A percentile compares a stretch with the other conserved stretches of the same genome.
Evolutionary conservation across 306 rosid genomes (phyloP).

Genomic region (Medicago arabica): DNA sequence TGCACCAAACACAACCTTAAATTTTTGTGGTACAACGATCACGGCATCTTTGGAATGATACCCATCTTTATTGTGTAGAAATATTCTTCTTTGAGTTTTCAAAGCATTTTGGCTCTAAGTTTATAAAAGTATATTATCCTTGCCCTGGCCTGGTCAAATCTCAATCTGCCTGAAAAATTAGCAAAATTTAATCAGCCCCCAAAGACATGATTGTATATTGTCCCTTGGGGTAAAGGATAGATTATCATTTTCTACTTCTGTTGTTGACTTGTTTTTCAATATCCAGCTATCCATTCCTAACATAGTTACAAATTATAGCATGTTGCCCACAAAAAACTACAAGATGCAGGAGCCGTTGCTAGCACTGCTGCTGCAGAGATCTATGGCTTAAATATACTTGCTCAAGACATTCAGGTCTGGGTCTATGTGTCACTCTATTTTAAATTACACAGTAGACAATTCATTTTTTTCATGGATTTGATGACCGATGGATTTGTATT

Average conservation of each 20-base stretch:
- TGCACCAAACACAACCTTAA: neutral
- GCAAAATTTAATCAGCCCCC: neutral
- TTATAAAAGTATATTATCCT: constrained; percentile 16
- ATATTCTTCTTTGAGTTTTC: constrained; percentile 27
- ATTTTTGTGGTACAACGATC: constrained; percentile 14
- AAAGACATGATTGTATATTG: constrained; percentile 35
- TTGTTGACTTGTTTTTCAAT: constrained; percentile 42
- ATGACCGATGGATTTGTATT: constrained; percentile 42
- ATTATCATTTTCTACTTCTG: constrained; percentile 21
- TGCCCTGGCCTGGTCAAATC: constrained; percentile 24
- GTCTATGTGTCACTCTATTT: constrained; percentile 20
- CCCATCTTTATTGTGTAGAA: constrained; percentile 18
- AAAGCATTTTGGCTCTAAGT: constrained; percentile 31
- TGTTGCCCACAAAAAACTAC: constrained; percentile 69
- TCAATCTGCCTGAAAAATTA: constrained; percentile 12
- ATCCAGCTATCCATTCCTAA: constrained; percentile 36
- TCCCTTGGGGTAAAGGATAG: constrained; percentile 8
- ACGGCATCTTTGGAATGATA: constrained; percentile 1
- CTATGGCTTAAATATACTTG: constrained; percentile 82
- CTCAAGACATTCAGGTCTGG: constrained; percentile 88
- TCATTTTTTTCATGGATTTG: constrained; percentile 28
- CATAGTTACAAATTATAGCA: constrained; percentile 57
- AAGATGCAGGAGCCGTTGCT: constrained; percentile 94
- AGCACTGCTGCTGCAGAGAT: constrained; percentile 82
- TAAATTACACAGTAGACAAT: constrained; percentile 7